Evolutionary conservation across 2,329 filamentous ascomycete genomes (phyloP).

Genomic region (Epichloe gansuensis): DNA sequence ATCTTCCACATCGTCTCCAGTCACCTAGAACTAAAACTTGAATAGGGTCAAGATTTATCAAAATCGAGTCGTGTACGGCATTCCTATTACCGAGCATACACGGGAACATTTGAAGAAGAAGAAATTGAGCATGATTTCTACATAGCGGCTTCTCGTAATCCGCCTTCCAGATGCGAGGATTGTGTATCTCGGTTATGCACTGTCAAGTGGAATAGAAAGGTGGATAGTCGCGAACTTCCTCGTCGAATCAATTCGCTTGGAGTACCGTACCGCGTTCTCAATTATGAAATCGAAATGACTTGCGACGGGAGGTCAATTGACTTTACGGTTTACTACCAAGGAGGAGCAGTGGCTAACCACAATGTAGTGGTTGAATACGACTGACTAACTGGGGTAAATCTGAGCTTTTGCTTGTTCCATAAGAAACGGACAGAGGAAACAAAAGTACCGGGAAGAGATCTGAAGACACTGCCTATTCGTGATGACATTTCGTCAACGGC

Average conservation of each 20-base stretch:
- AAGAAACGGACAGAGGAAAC: not conserved
- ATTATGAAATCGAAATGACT: slow-evolving; percentile 1
- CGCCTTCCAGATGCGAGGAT: not conserved
- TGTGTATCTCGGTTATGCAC: not conserved
- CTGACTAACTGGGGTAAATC: not conserved
- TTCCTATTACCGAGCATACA: rapidly evolving
- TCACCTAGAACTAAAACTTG: not conserved
- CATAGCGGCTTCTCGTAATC: not conserved
- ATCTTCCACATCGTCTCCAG: not conserved
- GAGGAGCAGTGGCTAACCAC: not conserved
- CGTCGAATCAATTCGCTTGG: not conserved
- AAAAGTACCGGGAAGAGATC: not conserved
- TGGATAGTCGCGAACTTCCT: not conserved
- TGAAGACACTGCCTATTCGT: not conserved
- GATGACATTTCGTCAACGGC: not conserved
- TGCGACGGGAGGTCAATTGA: not conserved
- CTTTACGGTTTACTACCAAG: slow-evolving; percentile 1
- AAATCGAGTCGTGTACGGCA: not conserved
- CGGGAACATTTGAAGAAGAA: not conserved
- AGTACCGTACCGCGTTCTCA: not conserved
- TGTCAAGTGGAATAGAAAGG: not conserved
- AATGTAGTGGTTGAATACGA: not conserved
- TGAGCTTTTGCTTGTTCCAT: no score
- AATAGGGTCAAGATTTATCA: slow-evolving; percentile 1
- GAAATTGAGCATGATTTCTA: not conserved